Conservation (phyloP, 2,329 filamentous ascomycete species). For the Tricladium varicosporioides region DNA sequence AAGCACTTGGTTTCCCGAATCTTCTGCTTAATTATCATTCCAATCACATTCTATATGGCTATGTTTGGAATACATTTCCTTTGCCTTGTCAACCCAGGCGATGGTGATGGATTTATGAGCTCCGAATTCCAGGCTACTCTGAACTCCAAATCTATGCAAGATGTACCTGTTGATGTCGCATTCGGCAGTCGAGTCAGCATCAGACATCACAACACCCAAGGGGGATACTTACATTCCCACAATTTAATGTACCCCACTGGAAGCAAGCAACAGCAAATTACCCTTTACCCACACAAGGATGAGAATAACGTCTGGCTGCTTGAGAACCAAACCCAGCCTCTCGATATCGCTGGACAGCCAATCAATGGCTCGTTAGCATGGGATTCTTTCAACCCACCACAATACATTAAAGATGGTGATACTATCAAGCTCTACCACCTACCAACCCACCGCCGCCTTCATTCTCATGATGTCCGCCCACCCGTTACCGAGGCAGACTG, state of each 20-base stretch:
- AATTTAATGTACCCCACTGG: slow-evolving; percentile 96
- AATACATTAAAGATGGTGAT: slow-evolving; percentile 74
- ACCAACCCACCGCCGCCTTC: slow-evolving; percentile 81
- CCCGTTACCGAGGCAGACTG: slow-evolving; percentile 85
- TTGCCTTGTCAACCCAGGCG: slow-evolving; percentile 89
- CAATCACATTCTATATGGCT: slow-evolving; percentile 84
- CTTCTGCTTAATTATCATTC: slow-evolving; percentile 90
- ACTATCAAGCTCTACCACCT: slow-evolving; percentile 81
- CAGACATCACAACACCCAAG: slow-evolving; percentile 95
- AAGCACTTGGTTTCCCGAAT: slow-evolving; percentile 91
- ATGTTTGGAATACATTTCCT: slow-evolving; percentile 98
- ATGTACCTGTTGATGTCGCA: slow-evolving; percentile 87
- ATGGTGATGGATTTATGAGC: slow-evolving; percentile 99
- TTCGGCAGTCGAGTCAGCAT: slow-evolving; percentile 84
- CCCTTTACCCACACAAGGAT: slow-evolving; percentile 97
- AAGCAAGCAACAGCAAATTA: slow-evolving; percentile 98
- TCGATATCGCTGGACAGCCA: slow-evolving; percentile 70
- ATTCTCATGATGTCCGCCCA: slow-evolving; percentile 91
- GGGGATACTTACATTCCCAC: slow-evolving; percentile 96
- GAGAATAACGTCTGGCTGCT: slow-evolving; percentile 94
- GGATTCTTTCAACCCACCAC: slow-evolving; percentile 67
- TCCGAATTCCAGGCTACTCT: slow-evolving; percentile 97
- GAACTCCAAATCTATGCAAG: slow-evolving; percentile 95
- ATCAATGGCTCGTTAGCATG: slow-evolving; percentile 82
- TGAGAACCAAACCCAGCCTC: slow-evolving; percentile 94